These are phyloP conservation scores for Geotrichum histeridarum DNA, from an alignment of 1,139 yeast genomes.

Conservation along the genomic window DNA sequence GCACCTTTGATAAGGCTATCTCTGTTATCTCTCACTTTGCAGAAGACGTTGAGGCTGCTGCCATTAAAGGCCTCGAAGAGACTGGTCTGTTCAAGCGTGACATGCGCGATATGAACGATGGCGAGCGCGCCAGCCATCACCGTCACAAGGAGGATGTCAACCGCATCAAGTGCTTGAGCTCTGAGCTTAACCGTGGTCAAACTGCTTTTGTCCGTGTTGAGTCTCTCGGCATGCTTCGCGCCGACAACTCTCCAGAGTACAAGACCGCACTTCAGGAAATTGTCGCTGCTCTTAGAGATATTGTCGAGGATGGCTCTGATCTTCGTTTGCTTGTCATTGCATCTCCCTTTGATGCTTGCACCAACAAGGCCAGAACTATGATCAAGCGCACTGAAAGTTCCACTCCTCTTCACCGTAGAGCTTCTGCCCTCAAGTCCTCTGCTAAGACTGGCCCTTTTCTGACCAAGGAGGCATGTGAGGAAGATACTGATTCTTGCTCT, in stretches of 20 bases:
- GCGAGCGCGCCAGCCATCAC: slow-evolving; percentile 16
- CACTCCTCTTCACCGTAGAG: slow-evolving; percentile 7
- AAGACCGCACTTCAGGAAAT: slow-evolving; percentile 15
- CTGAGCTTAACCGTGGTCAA: slow-evolving; percentile 19
- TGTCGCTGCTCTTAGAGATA: slow-evolving; percentile 16
- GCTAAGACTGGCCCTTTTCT: slow-evolving; percentile 12
- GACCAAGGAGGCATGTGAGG: slow-evolving; percentile 51
- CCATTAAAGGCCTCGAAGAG: slow-evolving; percentile 12
- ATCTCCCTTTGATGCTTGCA: slow-evolving; percentile 25
- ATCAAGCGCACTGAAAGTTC: slow-evolving; percentile 14
- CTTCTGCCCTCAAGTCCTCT: slow-evolving; percentile 3
- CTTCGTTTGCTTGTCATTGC: slow-evolving; percentile 25
- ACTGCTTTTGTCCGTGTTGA: slow-evolving; percentile 21
- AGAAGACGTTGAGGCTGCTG: slow-evolving; percentile 16
- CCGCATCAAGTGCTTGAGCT: slow-evolving; percentile 15
- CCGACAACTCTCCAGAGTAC: slow-evolving; percentile 12
- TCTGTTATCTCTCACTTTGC: slow-evolving; percentile 21
- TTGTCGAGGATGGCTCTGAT: slow-evolving; percentile 17
- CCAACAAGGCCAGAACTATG: slow-evolving; percentile 12
- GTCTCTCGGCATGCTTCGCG: slow-evolving; percentile 19
- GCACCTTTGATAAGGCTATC: slow-evolving; percentile 22
- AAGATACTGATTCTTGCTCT: slow-evolving; percentile 52
- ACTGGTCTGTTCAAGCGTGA: slow-evolving; percentile 14
- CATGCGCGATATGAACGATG: slow-evolving; percentile 17
- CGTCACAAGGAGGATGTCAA: slow-evolving; percentile 19